These are phyloP conservation scores for Drechslerella dactyloides DNA, from an alignment of 2,329 filamentous ascomycete genomes.

Conservation along the genomic window DNA sequence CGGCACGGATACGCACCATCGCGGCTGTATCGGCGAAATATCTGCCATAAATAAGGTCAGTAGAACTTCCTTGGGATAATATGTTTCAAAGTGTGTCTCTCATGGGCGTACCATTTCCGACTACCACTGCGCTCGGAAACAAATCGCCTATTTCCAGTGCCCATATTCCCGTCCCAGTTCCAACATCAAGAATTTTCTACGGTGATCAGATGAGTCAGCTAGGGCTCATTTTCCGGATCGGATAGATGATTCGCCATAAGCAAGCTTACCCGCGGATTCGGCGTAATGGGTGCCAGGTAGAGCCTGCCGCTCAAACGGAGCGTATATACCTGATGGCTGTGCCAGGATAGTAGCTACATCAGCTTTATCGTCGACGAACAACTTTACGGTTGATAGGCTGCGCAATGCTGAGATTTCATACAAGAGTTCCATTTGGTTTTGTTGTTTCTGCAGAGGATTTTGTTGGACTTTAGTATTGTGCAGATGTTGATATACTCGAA, in stretches of 20 bases:
- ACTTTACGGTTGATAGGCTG: too few relatives aligned
- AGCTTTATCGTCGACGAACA: neutral
- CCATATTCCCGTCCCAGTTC: slow-evolving; percentile 57
- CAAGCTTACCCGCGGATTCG: slow-evolving; percentile 53
- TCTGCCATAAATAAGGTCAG: slow-evolving; percentile 29
- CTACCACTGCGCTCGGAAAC: slow-evolving; percentile 51
- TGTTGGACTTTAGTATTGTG: neutral
- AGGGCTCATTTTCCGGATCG: neutral
- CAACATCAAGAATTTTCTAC: slow-evolving; percentile 57
- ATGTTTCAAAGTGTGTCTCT: too few relatives aligned
- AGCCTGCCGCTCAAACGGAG: slow-evolving; percentile 58
- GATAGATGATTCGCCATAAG: neutral
- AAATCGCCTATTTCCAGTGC: slow-evolving; percentile 56
- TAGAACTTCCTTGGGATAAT: too few relatives aligned
- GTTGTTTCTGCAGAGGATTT: slow-evolving; percentile 29
- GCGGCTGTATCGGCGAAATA: slow-evolving; percentile 55
- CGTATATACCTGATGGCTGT: slow-evolving; percentile 54
- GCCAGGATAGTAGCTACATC: neutral
- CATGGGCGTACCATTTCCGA: slow-evolving; percentile 48
- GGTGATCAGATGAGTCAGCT: neutral
- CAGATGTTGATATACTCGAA: neutral
- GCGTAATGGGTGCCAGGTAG: slow-evolving; percentile 58
- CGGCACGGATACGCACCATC: slow-evolving; percentile 44
- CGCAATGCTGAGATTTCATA: slow-evolving; percentile 12
- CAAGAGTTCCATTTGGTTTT: slow-evolving; percentile 51